These are phyloP conservation scores for Sonneratia alba DNA, from an alignment of 345 rosid species.

Conservation along the genomic window DNA sequence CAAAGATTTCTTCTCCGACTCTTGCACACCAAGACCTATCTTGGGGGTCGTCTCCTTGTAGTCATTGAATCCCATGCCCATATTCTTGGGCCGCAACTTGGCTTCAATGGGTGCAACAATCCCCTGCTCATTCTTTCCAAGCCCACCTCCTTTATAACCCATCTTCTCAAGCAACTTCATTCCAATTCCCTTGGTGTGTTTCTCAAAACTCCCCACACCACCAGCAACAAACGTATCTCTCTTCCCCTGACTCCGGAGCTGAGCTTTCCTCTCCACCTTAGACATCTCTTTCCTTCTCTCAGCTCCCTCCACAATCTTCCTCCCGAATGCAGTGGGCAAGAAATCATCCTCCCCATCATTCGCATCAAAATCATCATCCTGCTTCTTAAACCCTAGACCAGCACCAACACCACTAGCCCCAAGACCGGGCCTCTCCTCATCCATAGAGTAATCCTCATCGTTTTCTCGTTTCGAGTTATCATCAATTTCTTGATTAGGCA, in stretches of 20 bases:
- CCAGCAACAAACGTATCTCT: slow-evolving; percentile 27
- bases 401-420: slow-evolving; percentile 45
- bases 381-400: slow-evolving; percentile 16
- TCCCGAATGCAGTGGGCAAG: slow-evolving; percentile 58
- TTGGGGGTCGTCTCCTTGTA: slow-evolving; percentile 52
- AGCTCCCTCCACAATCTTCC: slow-evolving; percentile 66
- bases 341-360: slow-evolving; percentile 28
- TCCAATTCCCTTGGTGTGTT: slow-evolving; percentile 73
- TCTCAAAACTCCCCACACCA: slow-evolving; percentile 65
- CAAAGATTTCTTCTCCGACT: slow-evolving; percentile 43
- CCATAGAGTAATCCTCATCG: slow-evolving; percentile 20
- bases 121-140: slow-evolving; percentile 82
- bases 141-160: slow-evolving; percentile 90
- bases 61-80: slow-evolving; percentile 91
- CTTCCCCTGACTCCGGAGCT: slow-evolving; percentile 31
- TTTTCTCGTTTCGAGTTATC: slow-evolving; percentile 35
- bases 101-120: slow-evolving; percentile 79
- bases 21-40: slow-evolving; percentile 30
- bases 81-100: slow-evolving; percentile 79
- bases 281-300: slow-evolving; percentile 51
- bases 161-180: slow-evolving; percentile 73
- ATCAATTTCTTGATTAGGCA: slow-evolving; percentile 66
- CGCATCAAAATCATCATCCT: slow-evolving; percentile 16
- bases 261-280: slow-evolving; percentile 45
- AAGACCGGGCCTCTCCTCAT: slow-evolving; percentile 39